Evolutionary conservation across 208 protist genomes (phyloP).

Genomic region (Leishmania aethiopica): DNA sequence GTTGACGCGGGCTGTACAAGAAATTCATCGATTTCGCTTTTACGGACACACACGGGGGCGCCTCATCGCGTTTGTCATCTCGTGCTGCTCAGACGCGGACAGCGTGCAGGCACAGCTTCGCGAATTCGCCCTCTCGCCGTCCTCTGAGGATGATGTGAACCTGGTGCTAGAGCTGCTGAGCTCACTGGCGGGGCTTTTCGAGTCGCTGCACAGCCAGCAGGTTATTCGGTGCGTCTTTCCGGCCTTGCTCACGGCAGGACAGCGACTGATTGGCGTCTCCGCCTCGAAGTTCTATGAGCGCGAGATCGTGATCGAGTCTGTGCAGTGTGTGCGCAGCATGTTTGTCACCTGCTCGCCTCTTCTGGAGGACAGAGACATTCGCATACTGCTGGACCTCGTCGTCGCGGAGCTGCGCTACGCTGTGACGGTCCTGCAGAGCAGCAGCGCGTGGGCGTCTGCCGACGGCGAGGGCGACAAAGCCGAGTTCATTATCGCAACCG

Average conservation of each 20-base stretch:
- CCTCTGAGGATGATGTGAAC: conserved; percentile 24
- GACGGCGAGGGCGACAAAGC: conserved; percentile 56
- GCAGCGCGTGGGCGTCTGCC: conserved; percentile 35
- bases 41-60: conserved; percentile 41
- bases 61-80: conserved; percentile 53
- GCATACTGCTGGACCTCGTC: conserved; percentile 37
- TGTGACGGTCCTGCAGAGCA: conserved; percentile 15
- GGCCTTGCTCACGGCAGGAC: conserved; percentile 21
- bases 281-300: conserved; percentile 40
- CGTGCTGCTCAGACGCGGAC: conserved; percentile 25
- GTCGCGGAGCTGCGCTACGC: conserved; percentile 32
- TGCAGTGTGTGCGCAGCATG: conserved; percentile 44
- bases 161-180: conserved; percentile 34
- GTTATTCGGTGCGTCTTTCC: conserved; percentile 42
- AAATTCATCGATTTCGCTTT: conserved; percentile 29
- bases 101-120: conserved; percentile 23
- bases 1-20: conserved; percentile 21
- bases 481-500: conserved; percentile 46
- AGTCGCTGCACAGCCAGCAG: conserved; percentile 49
- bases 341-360: conserved; percentile 52
- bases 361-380: conserved; percentile 41
- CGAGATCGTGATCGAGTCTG: conserved; percentile 39
- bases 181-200: conserved; percentile 47
- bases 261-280: conserved; percentile 31
- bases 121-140: conserved; percentile 12